Base-by-base conservation (phyloP, 495 filamentous ascomycete species). In the Ramalina intermedia region DNA sequence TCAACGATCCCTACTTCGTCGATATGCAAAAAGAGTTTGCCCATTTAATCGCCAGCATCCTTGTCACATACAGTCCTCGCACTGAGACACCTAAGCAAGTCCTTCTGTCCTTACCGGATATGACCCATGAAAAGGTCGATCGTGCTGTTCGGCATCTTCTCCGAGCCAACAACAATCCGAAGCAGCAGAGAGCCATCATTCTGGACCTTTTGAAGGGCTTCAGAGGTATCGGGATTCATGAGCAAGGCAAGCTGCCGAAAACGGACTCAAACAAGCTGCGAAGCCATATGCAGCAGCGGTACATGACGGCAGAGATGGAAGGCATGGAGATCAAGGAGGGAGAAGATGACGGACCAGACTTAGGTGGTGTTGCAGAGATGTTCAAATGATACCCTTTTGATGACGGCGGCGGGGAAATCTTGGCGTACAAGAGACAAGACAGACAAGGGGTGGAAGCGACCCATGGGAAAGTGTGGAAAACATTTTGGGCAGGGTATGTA, bases 1-100 rank as follows among this genome's bases (percentile, higher is more conserved):
- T 99, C 27, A 82, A 96, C 63, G 91, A 96, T 48, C 78, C 87
- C 1, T 96, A 96, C 60, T 96, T 96, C 56, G 89, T 95, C 37
- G 91, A 99, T 49, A 77, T 89, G 58, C 91, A 99, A 58, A 93
- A 87, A 62, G 91, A 96, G 35, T 75, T 96, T 9, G 91, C 87
- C 13, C 72, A 80, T 33, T 73, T 95, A 4, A 94, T 99, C 55
- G 88, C 88, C 2, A 74, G 79, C 6, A 91, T 96, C 48, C 73
- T 93, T 60, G 70, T 80, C 5, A 68, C 82, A 20, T 95, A 94
- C 59, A 76, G 70, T 6, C 66, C 70, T 1, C 60, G 71, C 35
- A 91, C 83, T 33, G 55, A 59, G 8, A 76, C 66, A 9, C 72
- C 72, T 13, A 69, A 69, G 13, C 53, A 65, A 1, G 66, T 81